Base-by-base conservation (phyloP, 2,329 filamentous ascomycete species). In the Zymoseptoria crescenta region DNA sequence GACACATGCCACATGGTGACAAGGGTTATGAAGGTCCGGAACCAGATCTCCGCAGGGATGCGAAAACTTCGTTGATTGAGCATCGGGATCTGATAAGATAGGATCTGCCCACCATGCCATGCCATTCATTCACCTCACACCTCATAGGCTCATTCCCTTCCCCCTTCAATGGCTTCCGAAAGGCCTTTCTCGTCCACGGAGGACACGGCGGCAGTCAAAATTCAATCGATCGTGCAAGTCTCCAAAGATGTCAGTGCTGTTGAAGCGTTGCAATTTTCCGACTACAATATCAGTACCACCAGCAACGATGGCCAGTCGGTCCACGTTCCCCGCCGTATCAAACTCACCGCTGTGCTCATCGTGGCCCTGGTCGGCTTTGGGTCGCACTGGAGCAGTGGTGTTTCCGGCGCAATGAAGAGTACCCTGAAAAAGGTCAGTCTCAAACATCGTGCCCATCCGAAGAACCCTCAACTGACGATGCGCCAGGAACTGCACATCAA, bases 391-490 rank as follows among this genome's bases (percentile, higher is more conserved):
- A 84, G 81, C 62, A 76, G 76, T n/a, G 81, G 83, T 1, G 80
- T 85, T 1, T 84, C 81, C 0, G 80, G 80, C 8, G 83, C 83
- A 1, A 80, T 85, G 77, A 85, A 86, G 67, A 81, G 74, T 19
- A 85, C 82, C 0, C 69, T 86, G 27, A 85, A 86, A 63, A 84
- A 84, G 76, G 65, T 63, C 7, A 9, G 30, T 49, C 27, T n/a
- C n/a, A n/a, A n/a, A n/a, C n/a, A 3, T 21, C 20, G 21, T 16
- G 19, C 16, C 27, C 24, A 8, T 48, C 27, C 16, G 10, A 21
- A 21, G 3, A 8, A n/a, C 30, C 28, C 13, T 10, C 19, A 2
- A 41, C 35, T 41, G 16, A 41, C 35, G 13, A 41, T 5, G 13
- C n/a, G 16, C 13, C 8, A 68, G 59, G 65, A 84, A 75, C 74